These are phyloP conservation scores for Gossypium bickii DNA, from an alignment of 345 rosid genomes.

Conservation along the genomic window DNA sequence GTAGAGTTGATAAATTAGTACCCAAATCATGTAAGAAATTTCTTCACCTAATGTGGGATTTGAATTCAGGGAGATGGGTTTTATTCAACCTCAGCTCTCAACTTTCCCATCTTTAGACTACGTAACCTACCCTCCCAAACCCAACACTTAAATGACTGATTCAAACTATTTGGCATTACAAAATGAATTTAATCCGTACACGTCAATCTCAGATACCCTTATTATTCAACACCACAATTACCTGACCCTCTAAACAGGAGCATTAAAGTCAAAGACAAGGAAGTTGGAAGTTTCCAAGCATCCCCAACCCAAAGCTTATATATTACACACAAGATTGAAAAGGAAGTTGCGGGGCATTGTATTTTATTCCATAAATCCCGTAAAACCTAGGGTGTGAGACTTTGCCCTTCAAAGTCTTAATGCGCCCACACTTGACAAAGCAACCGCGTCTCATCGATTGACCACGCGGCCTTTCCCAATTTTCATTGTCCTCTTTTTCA, in stretches of 20 bases:
- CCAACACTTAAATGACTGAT: not conserved
- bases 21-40: not conserved
- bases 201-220: not conserved
- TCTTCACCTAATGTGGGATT: not conserved
- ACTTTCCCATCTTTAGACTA: not conserved
- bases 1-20: too few relatives aligned
- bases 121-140: not conserved
- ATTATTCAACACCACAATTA: not conserved
- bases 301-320: not conserved
- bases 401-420: not conserved
- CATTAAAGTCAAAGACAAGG: not conserved
- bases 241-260: not conserved
- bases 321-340: not conserved
- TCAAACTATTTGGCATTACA: not conserved
- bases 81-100: too few relatives aligned
- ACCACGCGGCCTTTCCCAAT: slow-evolving; percentile 1
- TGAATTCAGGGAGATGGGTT: not conserved
- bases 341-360: not conserved
- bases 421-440: slow-evolving; percentile 5
- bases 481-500: not conserved
- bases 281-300: slow-evolving; percentile 5
- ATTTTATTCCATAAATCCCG: not conserved
- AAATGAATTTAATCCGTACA: not conserved
- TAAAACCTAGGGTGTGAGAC: not conserved
- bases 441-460: slow-evolving; percentile 30